Percentiles rank a stretch among this genome's conserved stretches.
These are phyloP conservation scores for Diutina sp. DNA, from an alignment of 1,139 yeast genomes.

Conservation along the genomic window DNA sequence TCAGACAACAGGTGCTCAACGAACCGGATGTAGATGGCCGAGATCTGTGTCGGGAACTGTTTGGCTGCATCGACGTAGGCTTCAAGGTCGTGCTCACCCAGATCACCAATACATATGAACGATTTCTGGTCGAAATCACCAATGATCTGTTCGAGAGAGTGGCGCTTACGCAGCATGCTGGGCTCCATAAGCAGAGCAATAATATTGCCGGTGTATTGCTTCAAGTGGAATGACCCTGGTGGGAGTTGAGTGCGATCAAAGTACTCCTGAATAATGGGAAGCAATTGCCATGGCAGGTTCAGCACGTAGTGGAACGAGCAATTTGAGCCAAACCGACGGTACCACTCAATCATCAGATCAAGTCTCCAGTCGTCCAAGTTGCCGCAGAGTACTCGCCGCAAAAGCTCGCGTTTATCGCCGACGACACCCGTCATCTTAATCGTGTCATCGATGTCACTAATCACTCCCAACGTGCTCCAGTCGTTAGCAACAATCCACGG, in stretches of 20 bases:
- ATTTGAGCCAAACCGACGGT: constrained; percentile 15
- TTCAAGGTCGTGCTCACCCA: constrained; percentile 92
- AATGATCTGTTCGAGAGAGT: constrained; percentile 50
- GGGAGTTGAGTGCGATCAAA: constrained; percentile 50
- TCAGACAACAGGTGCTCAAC: constrained; percentile 60
- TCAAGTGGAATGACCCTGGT: constrained; percentile 65
- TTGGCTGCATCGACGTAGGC: constrained; percentile 70
- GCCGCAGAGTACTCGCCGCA: constrained; percentile 62
- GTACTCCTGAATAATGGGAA: constrained; percentile 50
- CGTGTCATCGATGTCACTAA: constrained; percentile 93
- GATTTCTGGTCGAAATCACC: constrained; percentile 65
- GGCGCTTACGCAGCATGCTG: constrained; percentile 65
- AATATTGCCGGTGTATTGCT: constrained; percentile 76
- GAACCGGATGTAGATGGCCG: constrained; percentile 72
- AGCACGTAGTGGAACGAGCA: constrained; percentile 82
- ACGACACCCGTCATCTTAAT: constrained; percentile 81
- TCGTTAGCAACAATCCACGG: constrained; percentile 18
- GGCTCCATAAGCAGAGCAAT: constrained; percentile 78
- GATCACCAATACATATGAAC: constrained; percentile 83
- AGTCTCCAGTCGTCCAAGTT: constrained; percentile 56
- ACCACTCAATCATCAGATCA: constrained; percentile 68
- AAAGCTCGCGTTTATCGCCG: constrained; percentile 73
- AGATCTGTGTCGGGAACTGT: constrained; percentile 45
- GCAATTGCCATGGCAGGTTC: constrained; percentile 89
- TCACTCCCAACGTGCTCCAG: constrained; percentile 41